Evolutionary conservation across 371 early-diverging fungal genomes (phyloP).

Genomic region (Funneliformis caledonium): DNA sequence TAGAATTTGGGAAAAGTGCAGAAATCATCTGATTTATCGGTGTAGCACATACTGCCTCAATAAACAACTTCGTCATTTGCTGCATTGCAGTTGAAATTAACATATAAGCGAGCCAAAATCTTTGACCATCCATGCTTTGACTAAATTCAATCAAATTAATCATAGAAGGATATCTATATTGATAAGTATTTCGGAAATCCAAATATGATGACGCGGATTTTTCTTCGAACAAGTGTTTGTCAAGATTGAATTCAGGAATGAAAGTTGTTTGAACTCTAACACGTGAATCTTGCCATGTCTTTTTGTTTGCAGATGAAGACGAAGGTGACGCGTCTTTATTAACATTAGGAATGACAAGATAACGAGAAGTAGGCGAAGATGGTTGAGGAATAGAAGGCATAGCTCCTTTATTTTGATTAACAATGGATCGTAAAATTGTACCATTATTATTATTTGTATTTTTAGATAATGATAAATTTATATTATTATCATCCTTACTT

Average conservation of each 20-base stretch:
- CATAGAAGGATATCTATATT: background rate
- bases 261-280: slow-evolving; percentile 39
- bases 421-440: background rate
- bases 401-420: slow-evolving; percentile 14
- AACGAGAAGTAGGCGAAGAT: slow-evolving; percentile 2
- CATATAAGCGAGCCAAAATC: slow-evolving; percentile 1
- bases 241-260: slow-evolving; percentile 35
- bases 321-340: slow-evolving; percentile 28
- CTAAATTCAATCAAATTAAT: background rate
- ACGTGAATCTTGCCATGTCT: slow-evolving; percentile 30
- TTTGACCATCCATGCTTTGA: slow-evolving; percentile 16
- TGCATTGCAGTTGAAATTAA: slow-evolving; percentile 8
- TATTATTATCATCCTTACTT: background rate
- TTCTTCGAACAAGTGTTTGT: slow-evolving; percentile 34
- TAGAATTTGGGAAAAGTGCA: slow-evolving; percentile 15
- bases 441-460: slow-evolving; percentile 1
- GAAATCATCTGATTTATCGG: slow-evolving; percentile 29
- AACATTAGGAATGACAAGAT: slow-evolving; percentile 34
- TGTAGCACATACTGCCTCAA: slow-evolving; percentile 30
- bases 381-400: background rate
- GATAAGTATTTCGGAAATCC: background rate
- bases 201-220: slow-evolving; percentile 1
- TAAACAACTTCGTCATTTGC: slow-evolving; percentile 13
- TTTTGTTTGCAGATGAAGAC: slow-evolving; percentile 8
- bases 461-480: background rate